phyloP scores from a whole-genome alignment of 2,329 filamentous ascomycete genomes.

The Colletotrichum tofieldiae region DNA sequence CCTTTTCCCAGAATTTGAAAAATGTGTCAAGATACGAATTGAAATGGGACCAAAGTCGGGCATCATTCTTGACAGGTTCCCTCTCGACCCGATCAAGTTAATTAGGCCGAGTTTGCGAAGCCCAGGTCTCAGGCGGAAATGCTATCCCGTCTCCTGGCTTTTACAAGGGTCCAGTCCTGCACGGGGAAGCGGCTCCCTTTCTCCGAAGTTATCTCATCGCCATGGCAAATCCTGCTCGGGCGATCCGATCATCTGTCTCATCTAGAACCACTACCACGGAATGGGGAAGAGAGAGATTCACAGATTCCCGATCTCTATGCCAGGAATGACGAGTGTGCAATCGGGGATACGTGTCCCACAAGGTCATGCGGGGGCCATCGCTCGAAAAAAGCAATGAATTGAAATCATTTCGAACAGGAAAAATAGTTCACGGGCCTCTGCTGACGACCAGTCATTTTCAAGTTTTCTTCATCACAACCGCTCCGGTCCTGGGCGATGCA shows the following conservation, averaged over 20 bases:
- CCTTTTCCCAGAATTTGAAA: not conserved
- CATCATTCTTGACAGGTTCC: slow-evolving; percentile 4
- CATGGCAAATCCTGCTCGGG: not conserved
- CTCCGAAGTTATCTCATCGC: slow-evolving; percentile 20
- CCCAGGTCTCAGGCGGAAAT: slow-evolving; percentile 8
- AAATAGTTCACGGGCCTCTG: slow-evolving; percentile 9
- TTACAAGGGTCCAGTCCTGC: not conserved
- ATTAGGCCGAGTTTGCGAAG: slow-evolving; percentile 6
- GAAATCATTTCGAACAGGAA: slow-evolving; percentile 17
- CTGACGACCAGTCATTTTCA: not conserved
- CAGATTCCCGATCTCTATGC: slow-evolving; percentile 24
- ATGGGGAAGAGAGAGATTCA: slow-evolving; percentile 29
- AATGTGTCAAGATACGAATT: slow-evolving; percentile 25
- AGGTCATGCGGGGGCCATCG: slow-evolving; percentile 29
- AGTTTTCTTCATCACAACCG: not conserved
- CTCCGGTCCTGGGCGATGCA: not conserved
- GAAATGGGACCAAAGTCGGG: not conserved
- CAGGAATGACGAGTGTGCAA: slow-evolving; percentile 10
- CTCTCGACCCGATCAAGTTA: not conserved
- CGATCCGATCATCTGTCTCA: slow-evolving; percentile 36
- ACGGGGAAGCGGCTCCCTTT: slow-evolving; percentile 23
- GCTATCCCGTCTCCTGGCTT: not conserved
- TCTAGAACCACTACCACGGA: slow-evolving; percentile 32
- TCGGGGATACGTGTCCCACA: slow-evolving; percentile 19
- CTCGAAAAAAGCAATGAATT: slow-evolving; percentile 22